These are phyloP conservation scores for Talaromyces stipitatus DNA, from an alignment of 495 filamentous ascomycete genomes.

Conservation along the genomic window DNA sequence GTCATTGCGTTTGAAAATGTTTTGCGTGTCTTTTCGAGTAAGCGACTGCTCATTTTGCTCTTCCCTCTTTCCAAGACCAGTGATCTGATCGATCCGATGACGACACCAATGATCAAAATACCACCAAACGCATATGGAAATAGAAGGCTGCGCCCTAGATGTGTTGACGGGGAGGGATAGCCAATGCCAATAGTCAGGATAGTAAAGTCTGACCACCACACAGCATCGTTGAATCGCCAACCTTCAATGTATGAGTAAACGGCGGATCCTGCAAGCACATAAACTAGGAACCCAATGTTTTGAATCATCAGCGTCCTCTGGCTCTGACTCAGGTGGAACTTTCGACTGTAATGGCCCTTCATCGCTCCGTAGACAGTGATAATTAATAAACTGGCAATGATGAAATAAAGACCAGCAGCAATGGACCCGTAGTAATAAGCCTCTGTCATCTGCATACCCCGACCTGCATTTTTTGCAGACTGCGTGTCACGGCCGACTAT, in stretches of 20 bases:
- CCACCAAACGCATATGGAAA: constrained; percentile 78
- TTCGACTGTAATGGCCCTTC: constrained; percentile 53
- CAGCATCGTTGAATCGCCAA: constrained; percentile 70
- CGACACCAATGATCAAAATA: constrained; percentile 74
- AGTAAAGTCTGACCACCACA: constrained; percentile 82
- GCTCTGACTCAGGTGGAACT: constrained; percentile 63
- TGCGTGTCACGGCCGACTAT: background rate
- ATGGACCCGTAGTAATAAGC: constrained; percentile 78
- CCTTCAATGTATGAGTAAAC: constrained; percentile 65
- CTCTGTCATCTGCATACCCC: constrained; percentile 36
- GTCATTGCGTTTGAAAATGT: constrained; percentile 7
- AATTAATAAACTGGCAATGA: constrained; percentile 62
- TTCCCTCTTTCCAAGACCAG: constrained; percentile 73
- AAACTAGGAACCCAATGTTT: constrained; percentile 70
- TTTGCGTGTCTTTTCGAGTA: constrained; percentile 62
- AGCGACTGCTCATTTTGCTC: constrained; percentile 57
- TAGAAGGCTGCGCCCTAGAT: constrained; percentile 57
- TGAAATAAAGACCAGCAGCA: constrained; percentile 67
- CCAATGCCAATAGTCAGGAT: constrained; percentile 80
- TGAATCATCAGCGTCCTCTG: constrained; percentile 86
- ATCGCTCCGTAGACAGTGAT: constrained; percentile 62
- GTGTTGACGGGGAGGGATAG: constrained; percentile 54
- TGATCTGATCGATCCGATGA: constrained; percentile 73
- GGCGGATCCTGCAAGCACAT: constrained; percentile 65
- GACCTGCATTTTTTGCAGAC: background rate